A percentile compares a stretch with the other conserved stretches of the same genome.
Conservation (phyloP, 1,284 basidiomycete genomes). For the Apiotrichum laibachii region DNA sequence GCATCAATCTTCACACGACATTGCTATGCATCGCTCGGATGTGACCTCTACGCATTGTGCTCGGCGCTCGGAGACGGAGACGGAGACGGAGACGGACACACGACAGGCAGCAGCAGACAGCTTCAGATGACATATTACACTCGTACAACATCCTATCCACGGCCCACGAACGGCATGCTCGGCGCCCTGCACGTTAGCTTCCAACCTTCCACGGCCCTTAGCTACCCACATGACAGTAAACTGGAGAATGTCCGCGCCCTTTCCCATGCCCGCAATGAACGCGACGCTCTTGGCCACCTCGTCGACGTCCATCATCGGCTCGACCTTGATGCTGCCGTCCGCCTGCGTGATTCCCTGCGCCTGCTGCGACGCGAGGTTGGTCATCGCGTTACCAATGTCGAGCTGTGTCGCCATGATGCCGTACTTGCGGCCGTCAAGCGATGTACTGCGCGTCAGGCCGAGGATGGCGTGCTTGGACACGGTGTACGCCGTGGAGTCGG, state of each 20-base stretch:
- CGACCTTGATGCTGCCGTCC: conserved; percentile 61
- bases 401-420: conserved; percentile 74
- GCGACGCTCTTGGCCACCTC: conserved; percentile 70
- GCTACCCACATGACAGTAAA: conserved; percentile 58
- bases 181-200: conserved; percentile 18
- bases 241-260: conserved; percentile 64
- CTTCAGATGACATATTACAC: background rate
- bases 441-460: conserved; percentile 69
- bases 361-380: conserved; percentile 57
- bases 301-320: conserved; percentile 56
- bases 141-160: conserved; percentile 7
- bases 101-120: background rate
- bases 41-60: background rate
- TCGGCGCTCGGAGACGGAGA: background rate
- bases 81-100: background rate
- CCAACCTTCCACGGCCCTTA: conserved; percentile 34
- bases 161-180: conserved; percentile 24
- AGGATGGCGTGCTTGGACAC: conserved; percentile 73
- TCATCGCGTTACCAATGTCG: conserved; percentile 74
- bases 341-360: conserved; percentile 62
- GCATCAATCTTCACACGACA: too few species aligned
- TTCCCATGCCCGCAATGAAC: conserved; percentile 66
- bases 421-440: conserved; percentile 69
- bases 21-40: too few species aligned
- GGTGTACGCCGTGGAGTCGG: conserved; percentile 63